Evolutionary conservation across 2,329 filamentous ascomycete species (phyloP), one percentile per base, ranked within the genome.

Genomic region (Byssoonygena ceratinophila): DNA sequence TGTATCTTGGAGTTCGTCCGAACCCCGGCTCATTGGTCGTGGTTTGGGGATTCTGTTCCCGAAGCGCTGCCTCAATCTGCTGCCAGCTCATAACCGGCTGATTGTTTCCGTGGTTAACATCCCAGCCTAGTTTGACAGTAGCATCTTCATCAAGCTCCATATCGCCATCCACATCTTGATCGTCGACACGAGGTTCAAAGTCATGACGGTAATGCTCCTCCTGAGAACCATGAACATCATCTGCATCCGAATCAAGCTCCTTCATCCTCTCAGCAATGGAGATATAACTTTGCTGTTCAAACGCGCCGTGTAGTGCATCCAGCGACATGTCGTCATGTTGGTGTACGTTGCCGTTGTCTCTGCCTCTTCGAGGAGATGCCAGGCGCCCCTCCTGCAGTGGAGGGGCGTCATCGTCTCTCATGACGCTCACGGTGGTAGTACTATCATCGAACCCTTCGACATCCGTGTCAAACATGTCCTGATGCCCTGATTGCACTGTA

Each of bases 361-460:
- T 27, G 54, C 55, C 49, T 5, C 49, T 44, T 11, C 49, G 18
- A 8, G 49, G 49, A 25, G 49, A 51, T 18, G 49, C 49, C 29
- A 51, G 14, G 1, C 49, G 49, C 39, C 45, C 49, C 22, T 51
- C 40, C 32, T 18, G 39, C 3, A 16, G 16, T 7, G 41, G 39
- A 14, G 12, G 29, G 46, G 54, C 54, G 46, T 67, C 65, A 37
- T 68, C 66, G 51, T 57, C 59, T 27, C 61, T 65, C 50, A 68
- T 55, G 52, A 73, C 54, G 61, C 72, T 71, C 20, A 64, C 67
- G 18, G 63, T 65, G 59, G 70, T 64, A 5, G 69, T 71, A 2
- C 69, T 71, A 56, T 72, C 69, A 60, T 72, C 69, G 8, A 71
- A 59, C 9, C 64, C 69, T 53, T 72, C 69, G 7, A 71, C 67